Evolutionary conservation across 129 eudicot species (phyloP).

Genomic region (Flaveria brownii): DNA sequence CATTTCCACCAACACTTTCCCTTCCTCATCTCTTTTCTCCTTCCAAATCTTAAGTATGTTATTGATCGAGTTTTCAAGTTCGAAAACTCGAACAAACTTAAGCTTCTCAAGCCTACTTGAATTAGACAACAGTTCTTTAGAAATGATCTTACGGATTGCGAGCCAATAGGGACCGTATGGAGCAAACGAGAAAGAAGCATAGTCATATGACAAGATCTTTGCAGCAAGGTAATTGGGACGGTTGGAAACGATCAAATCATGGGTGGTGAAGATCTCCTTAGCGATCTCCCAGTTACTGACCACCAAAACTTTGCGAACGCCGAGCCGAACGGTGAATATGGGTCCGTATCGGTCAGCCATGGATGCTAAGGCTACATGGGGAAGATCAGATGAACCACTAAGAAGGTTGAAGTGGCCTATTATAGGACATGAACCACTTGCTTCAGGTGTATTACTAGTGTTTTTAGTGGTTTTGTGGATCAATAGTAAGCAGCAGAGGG

Average conservation of each 20-base stretch:
- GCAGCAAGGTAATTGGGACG: not conserved
- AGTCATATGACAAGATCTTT: not conserved
- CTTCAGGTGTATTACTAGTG: not conserved
- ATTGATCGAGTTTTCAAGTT: not conserved
- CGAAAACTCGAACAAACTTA: not conserved
- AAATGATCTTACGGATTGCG: not conserved
- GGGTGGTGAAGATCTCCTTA: slow-evolving; percentile 14
- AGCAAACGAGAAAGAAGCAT: not conserved
- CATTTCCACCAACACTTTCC: slow-evolving; percentile 5
- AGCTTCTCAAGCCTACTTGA: not conserved
- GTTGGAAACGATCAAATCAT: not conserved
- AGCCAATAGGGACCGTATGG: not conserved
- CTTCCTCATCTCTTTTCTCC: not conserved
- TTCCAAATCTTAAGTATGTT: not conserved
- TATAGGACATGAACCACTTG: not conserved
- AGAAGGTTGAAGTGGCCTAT: not conserved
- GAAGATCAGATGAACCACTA: slow-evolving; percentile 8
- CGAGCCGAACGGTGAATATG: not conserved
- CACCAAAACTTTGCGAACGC: not conserved
- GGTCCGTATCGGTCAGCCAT: not conserved
- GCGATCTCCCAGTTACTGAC: slow-evolving; percentile 4
- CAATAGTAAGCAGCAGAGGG: not conserved
- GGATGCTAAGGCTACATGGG: slow-evolving; percentile 8
- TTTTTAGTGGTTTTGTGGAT: not conserved
- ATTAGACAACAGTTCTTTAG: not conserved